Base-by-base conservation (phyloP, 352 stramenopile genomes). In the Pythium angustatum region DNA sequence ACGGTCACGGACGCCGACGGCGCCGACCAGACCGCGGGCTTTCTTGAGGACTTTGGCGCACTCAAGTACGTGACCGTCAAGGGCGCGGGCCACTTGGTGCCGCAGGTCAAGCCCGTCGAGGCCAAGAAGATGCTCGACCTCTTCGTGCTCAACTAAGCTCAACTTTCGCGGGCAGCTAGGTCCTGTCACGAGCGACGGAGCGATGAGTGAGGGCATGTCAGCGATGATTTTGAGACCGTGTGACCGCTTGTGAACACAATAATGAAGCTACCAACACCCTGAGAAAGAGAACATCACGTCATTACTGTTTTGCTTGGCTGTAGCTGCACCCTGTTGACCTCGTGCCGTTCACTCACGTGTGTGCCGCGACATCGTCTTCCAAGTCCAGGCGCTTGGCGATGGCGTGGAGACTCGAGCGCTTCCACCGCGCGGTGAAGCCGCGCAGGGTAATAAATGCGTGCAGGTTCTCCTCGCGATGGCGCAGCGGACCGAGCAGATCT, bases 11-110 rank as follows among this genome's bases (percentile, higher is more conserved):
- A 61, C 12, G 53, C 71, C 24, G 71, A 73, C 34, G 66, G 75
- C 40, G 70, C 43, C 22, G 67, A 76, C 31, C 91, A 98, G 74
- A 91, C 90, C 15, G 91, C 75, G 12, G 91, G 91, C 8, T 93
- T 96, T 51, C 71, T 94, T 6, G 81, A 94, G 30, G 77, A 72
- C 31, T 98, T 95, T 64, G 64, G 93, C 28, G 78, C 75, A n/a
- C 60, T 98, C 17, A 82, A 70, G 26, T 98, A 95, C 69, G 59
- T 97, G 49, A 98, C 91, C 0, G 93, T 98, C 59, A 91, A 95
- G 54, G 92, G 90, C 14, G 87, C 88, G 1, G 94, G 94, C 17
- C 91, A 98, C 66, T 78, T 97, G 58, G 91, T 97, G 51, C 92
- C 90, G 1, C 78, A 81, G 66, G 87, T 81, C 68, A 93, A 97